Base-by-base conservation (phyloP, 2,329 filamentous ascomycete species). In the Colletotrichum nymphaeae region DNA sequence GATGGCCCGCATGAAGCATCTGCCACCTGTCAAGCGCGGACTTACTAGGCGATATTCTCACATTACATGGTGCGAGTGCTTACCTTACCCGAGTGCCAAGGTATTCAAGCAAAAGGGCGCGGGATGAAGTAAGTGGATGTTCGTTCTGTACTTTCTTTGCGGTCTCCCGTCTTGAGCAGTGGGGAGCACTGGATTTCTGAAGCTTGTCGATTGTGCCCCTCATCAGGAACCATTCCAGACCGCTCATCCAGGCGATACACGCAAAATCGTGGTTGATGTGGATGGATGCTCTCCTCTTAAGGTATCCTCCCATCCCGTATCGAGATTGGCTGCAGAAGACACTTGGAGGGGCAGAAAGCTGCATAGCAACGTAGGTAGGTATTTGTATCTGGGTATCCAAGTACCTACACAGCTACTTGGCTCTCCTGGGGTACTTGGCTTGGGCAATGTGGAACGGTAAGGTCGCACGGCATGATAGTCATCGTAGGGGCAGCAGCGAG, bases 181-280 rank as follows among this genome's bases (percentile, higher is more conserved):
- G 42, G 46, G 52, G 12, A 46, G 11, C 26, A 32, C 24, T 30
- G 24, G 35, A 49, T 19, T 22, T n/a, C 42, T n/a, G 19, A 49
- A 49, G n/a, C 28, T 24, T 35, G 62, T 64, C 62, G 3, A 37
- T 35, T 19, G 19, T 37, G 49, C 49, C 46, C 26, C 49, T 37
- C 49, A 37, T 22, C n/a, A 37, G 8, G 7, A 55, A 65, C 56
- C 66, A 46, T 57, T 72, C 59, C 59, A 73, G 70, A 73, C 70
- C 70, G 70, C 66, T 73, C 57, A 62, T 73, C 58, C 35, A 52
- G 22, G 16, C 62, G 8, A 12, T 55, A 9, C n/a, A 5, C n/a
- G 35, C 22, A n/a, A 19, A 11, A 46, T 53, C 55, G 49, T 37
- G 55, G 63, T 55, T 63, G 67, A n/a, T 62, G 28, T 62, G 35